Evolutionary conservation across 2,329 filamentous ascomycete species (phyloP), one percentile per base, ranked within the genome.

Genomic region (Apiospora phragmitis): DNA sequence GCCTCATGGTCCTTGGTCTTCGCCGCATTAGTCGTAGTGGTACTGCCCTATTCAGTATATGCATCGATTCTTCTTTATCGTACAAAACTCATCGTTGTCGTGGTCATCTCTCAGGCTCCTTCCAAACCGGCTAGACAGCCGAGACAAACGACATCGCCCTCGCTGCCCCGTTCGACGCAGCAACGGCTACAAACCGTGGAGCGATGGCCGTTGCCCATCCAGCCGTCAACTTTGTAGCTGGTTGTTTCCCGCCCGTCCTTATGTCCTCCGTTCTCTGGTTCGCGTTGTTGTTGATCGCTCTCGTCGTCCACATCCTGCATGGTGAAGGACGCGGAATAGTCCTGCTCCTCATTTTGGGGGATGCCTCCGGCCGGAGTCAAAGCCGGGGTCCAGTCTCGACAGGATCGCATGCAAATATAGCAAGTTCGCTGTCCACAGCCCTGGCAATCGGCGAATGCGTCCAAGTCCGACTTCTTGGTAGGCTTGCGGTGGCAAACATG

Each of bases 401-500:
- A 93, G 74, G 89, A 83, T 35, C 91, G 83, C 62, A 92, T 87
- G 77, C 91, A 93, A n/a, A 93, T 85, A 76, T 88, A 93, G 77
- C 91, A 93, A 0, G 91, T 88, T 55, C 90, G 84, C 72, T 87
- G 82, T 12, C 85, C 83, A 76, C 91, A 93, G 18, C 87, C 85
- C 74, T 87, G 82, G 78, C 91, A 93, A 75, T 89, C 85, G 65
- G 89, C 87, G 76, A 90, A 93, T 12, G 87, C 88, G 78, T 92
- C 90, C 43, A 93, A 84, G 70, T 93, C 90, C 7, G 85, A 85
- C 77, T 88, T 91, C 74, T 89, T 89, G 68, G 85, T 90, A 1
- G 91, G 91, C 69, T 87, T 87, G 55, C 90, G 87, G 75, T 88
- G 87, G 83, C 91, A 93, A 73, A 92, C 88, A 80, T 93, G 89